These are phyloP conservation scores for Pseudocohnilembus persalinus DNA, from an alignment of 169 alveolate species.

Conservation along the genomic window DNA sequence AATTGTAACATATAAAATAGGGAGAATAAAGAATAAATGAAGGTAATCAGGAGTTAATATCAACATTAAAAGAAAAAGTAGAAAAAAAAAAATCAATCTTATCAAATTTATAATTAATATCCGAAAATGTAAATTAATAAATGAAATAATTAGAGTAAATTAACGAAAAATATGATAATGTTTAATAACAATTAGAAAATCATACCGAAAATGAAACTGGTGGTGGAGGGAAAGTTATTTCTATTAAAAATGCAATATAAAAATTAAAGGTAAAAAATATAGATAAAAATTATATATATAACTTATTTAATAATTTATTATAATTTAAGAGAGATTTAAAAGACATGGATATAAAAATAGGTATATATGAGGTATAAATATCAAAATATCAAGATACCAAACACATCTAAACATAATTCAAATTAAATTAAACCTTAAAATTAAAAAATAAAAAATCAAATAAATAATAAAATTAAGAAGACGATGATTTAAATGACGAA, in stretches of 20 bases:
- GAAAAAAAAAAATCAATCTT: constrained; percentile 12
- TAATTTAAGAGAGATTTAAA: too few species aligned
- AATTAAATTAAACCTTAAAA: too few species aligned
- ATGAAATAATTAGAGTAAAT: constrained; percentile 24
- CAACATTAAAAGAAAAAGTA: constrained; percentile 9
- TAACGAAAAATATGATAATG: constrained; percentile 24
- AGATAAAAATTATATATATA: too few species aligned
- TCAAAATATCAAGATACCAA: too few species aligned
- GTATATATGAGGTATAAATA: too few species aligned
- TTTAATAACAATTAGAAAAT: background rate
- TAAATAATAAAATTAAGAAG: too few species aligned
- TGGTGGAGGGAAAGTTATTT: background rate
- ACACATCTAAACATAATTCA: too few species aligned
- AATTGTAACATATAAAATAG: constrained; percentile 9
- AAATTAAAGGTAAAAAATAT: background rate
- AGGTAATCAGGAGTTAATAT: constrained; percentile 4
- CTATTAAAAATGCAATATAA: constrained; percentile 14
- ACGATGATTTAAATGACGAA: too few species aligned
- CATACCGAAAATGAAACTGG: background rate
- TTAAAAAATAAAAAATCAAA: too few species aligned
- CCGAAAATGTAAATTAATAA: constrained; percentile 19
- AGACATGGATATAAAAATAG: too few species aligned
- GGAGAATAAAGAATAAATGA: constrained; percentile 26
- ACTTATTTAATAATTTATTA: too few species aligned
- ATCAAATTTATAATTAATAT: background rate